phyloP scores from a whole-genome alignment of 106 monocot genomes.

The Acorus gramineus region DNA sequence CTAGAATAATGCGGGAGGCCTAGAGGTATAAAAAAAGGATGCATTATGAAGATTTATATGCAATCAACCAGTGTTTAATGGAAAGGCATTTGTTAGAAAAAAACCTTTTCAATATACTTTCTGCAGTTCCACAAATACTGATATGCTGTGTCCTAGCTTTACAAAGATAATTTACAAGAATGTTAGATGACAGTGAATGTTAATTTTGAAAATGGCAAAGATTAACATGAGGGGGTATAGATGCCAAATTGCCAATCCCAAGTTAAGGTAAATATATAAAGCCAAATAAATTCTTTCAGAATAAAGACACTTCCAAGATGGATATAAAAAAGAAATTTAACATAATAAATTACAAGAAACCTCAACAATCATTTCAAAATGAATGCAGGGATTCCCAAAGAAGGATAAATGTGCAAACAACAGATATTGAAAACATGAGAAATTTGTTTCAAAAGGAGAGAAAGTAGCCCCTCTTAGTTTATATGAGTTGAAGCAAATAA shows the following conservation, averaged over 20 bases:
- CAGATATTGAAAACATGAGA: too few relatives aligned
- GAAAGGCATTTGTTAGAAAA: not conserved
- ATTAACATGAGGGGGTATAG: not conserved
- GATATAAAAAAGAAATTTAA: too few relatives aligned
- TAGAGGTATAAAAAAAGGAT: not conserved
- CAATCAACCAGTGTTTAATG: not conserved
- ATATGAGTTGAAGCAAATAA: too few relatives aligned
- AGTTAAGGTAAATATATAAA: too few relatives aligned
- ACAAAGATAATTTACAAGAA: constrained; percentile 12
- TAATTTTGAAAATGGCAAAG: not conserved
- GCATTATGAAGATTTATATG: not conserved
- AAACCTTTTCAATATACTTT: constrained; percentile 27
- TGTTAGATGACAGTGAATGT: constrained; percentile 4
- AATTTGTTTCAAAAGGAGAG: too few relatives aligned
- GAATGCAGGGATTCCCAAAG: too few relatives aligned
- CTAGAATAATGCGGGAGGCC: constrained; percentile 39
- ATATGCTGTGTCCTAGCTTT: constrained; percentile 31
- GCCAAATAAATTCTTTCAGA: too few relatives aligned
- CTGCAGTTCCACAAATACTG: constrained; percentile 42
- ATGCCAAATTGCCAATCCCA: not conserved
- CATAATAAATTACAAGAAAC: too few relatives aligned
- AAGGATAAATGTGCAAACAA: too few relatives aligned
- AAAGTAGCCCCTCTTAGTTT: too few relatives aligned
- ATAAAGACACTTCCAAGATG: too few relatives aligned
- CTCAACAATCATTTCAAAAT: too few relatives aligned